Evolutionary conservation across 768 basidiomycete species (phyloP).

Genomic region (Suillus placidus): DNA sequence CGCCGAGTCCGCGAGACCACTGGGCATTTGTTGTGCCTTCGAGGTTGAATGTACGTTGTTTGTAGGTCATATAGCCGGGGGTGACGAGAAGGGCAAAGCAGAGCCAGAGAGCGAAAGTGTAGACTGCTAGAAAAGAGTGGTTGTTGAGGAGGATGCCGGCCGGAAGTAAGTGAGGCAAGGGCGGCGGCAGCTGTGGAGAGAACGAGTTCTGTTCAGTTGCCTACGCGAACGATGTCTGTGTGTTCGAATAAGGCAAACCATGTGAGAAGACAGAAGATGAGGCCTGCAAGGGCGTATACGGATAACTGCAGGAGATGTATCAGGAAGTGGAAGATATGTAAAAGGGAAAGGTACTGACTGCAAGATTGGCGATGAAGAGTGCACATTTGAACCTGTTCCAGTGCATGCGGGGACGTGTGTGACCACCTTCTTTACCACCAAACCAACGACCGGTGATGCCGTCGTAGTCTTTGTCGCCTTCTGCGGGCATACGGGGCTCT

Average conservation of each 20-base stretch:
- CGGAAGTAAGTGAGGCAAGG: constrained; percentile 63
- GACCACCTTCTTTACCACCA: constrained; percentile 41
- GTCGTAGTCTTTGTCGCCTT: constrained; percentile 60
- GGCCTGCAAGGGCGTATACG: constrained; percentile 58
- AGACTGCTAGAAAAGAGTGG: constrained; percentile 77
- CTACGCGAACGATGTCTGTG: constrained; percentile 73
- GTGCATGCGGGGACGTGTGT: constrained; percentile 46
- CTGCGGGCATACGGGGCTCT: constrained; percentile 54
- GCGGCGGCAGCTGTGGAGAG: constrained; percentile 69
- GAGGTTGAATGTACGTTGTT: constrained; percentile 72
- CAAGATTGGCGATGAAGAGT: constrained; percentile 52
- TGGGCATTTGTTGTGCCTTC: constrained; percentile 80
- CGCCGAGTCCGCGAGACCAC: constrained; percentile 67
- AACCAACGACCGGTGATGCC: constrained; percentile 42
- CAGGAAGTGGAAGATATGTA: neutral
- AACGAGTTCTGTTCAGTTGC: constrained; percentile 67
- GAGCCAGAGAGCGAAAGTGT: constrained; percentile 73
- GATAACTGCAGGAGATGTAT: constrained; percentile 45
- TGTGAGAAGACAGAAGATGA: constrained; percentile 69
- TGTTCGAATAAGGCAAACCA: constrained; percentile 76
- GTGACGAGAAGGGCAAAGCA: constrained; percentile 69
- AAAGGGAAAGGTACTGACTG: neutral
- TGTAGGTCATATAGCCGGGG: constrained; percentile 82
- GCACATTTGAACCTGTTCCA: constrained; percentile 91
- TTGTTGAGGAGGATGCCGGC: constrained; percentile 84